Evolutionary conservation across 1,284 basidiomycete species (phyloP).

Genomic region (Erythrobasidium hasegawianum): DNA sequence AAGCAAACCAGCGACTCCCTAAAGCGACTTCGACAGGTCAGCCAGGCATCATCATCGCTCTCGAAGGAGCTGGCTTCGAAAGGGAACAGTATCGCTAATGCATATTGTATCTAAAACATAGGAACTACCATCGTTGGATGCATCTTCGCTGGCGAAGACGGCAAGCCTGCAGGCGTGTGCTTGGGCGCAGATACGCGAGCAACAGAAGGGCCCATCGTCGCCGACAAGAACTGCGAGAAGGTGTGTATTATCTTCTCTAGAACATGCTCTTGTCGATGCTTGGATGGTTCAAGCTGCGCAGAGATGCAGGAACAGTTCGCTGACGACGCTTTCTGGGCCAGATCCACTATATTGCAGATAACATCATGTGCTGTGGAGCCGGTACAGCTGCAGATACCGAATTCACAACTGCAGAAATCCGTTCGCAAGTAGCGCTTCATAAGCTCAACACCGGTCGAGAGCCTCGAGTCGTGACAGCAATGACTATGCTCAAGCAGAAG

Average conservation of each 20-base stretch:
- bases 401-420: constrained; percentile 77
- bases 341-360: constrained; percentile 95
- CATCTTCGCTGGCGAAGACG: constrained; percentile 61
- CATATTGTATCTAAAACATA: constrained; percentile 52
- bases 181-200: constrained; percentile 85
- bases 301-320: constrained; percentile 3
- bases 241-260: too few relatives aligned
- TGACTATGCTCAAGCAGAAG: constrained; percentile 95
- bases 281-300: neutral
- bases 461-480: constrained; percentile 88
- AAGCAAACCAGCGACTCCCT: constrained; percentile 21
- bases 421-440: constrained; percentile 88
- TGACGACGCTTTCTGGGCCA: constrained; percentile 48
- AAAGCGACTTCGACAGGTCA: constrained; percentile 48
- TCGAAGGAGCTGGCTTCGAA: neutral
- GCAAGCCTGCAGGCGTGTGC: constrained; percentile 69
- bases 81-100: neutral
- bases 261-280: constrained; percentile 2
- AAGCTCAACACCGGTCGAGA: constrained; percentile 76
- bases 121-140: constrained; percentile 97
- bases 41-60: neutral
- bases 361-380: constrained; percentile 95
- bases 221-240: constrained; percentile 99
- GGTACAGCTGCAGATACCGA: constrained; percentile 98
- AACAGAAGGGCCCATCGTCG: constrained; percentile 90